Base-by-base conservation (phyloP, 2,329 filamentous ascomycete genomes). In the Botryotinia narcissicola region DNA sequence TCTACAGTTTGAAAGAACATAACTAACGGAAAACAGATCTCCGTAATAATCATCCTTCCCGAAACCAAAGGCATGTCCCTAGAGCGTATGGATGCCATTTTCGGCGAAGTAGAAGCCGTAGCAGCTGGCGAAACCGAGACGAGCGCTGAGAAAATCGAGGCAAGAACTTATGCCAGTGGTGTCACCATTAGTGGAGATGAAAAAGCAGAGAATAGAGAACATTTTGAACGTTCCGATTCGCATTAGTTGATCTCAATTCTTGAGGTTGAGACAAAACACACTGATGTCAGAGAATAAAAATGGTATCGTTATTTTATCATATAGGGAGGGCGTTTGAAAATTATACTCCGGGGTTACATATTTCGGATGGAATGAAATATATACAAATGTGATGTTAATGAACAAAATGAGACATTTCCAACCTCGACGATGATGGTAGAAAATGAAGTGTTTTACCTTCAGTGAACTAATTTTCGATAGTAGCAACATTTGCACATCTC, bases 81-180 rank as follows among this genome's bases (percentile, higher is more conserved):
- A 5, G 87, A 89, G 77, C 85, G 85, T 48, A 87, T 88, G 82
- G 87, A 89, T 20, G 61, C 75, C 81, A 82, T 88, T 5, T 89
- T 89, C 85, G 85, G 78, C 42, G 78, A 76, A 63, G 71, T 75
- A 3, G 76, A 78, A 60, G 78, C 78, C 40, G 77, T 78, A 12
- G 74, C 73, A 12, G 78, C 77, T 37, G 78, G 78, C 22, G 78
- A 83, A 73, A 74, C 78, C 32, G 79, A 83, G n/a, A 76, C 76
- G 5, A 75, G 73, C 9, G 76, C 75, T 0, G 78, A 79, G 29
- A 80, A 80, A 66, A 70, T 76, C 44, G 80, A 81, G 69, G 77
- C 76, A 16, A 62, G 51, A 29, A 54, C 51, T 16, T 54, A 54
- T 29, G 51, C 51, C 1, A 54, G 51, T 54, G n/a, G n/a, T 54